phyloP scores from a whole-genome alignment of 192 early-diverging fungal genomes.

The Endogone sp. region DNA sequence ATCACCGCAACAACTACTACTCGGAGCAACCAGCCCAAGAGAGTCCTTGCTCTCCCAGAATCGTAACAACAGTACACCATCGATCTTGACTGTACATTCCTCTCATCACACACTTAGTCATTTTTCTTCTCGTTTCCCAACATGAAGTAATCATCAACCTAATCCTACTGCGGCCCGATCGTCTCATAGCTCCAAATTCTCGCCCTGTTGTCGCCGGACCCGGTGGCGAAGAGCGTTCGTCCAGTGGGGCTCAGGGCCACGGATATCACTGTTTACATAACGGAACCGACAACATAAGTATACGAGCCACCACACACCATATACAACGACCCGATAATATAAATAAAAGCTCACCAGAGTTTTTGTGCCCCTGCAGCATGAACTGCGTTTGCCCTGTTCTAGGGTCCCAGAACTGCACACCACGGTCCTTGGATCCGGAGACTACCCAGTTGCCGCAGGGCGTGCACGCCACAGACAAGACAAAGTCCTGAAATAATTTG shows the following conservation, averaged over 20 bases:
- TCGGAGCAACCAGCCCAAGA: no score
- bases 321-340: neutral
- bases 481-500: slow-evolving; percentile 76
- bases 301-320: slow-evolving; percentile 3
- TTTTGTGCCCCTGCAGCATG: slow-evolving; percentile 94
- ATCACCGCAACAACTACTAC: no score
- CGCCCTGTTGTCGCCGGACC: slow-evolving; percentile 89
- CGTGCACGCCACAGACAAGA: slow-evolving; percentile 87
- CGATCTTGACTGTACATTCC: no score
- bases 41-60: no score
- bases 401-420: slow-evolving; percentile 93
- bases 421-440: slow-evolving; percentile 88
- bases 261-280: slow-evolving; percentile 68
- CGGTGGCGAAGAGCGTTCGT: slow-evolving; percentile 87
- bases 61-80: no score
- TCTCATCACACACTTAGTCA: no score
- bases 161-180: slow-evolving; percentile 5
- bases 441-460: slow-evolving; percentile 87
- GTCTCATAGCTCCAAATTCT: slow-evolving; percentile 85
- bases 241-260: slow-evolving; percentile 80
- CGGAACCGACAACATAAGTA: slow-evolving; percentile 1
- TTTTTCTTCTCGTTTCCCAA: neutral
- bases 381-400: slow-evolving; percentile 65
- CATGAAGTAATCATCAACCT: no score
- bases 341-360: slow-evolving; percentile 64